A percentile compares a stretch with the other conserved stretches of the same genome.
Evolutionary conservation across 352 stramenopile species (phyloP).

Genomic region (Phytophthora vignae): DNA sequence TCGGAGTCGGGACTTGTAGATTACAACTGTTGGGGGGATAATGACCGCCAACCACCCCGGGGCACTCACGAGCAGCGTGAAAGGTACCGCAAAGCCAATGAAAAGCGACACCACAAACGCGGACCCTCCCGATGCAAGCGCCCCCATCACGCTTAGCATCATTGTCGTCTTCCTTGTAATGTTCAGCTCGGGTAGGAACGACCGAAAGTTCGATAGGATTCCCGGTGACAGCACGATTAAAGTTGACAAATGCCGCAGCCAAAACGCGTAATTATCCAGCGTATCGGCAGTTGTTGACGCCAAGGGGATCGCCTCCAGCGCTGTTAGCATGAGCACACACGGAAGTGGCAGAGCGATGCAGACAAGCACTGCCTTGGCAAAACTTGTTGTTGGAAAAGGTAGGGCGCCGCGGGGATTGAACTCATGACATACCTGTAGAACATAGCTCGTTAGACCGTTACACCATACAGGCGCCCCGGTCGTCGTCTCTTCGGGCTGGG

Average conservation of each 20-base stretch:
- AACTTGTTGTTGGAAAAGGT: no score
- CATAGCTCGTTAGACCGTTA: no score
- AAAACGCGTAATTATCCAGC: slow-evolving; percentile 6
- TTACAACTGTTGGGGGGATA: neutral
- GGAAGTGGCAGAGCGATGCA: slow-evolving; percentile 7
- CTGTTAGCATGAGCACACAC: neutral
- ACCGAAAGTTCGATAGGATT: slow-evolving; percentile 8
- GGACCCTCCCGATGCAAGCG: no score
- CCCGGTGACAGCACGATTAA: neutral
- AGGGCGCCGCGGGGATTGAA: no score
- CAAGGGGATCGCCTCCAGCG: slow-evolving; percentile 6
- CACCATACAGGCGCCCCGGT: no score
- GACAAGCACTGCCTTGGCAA: neutral
- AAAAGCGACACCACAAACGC: no score
- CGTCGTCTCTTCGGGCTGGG: no score
- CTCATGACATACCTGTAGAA: no score
- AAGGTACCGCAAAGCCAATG: neutral
- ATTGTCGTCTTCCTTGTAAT: no score
- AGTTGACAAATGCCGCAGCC: slow-evolving; percentile 7
- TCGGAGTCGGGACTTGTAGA: neutral
- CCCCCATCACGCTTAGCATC: no score
- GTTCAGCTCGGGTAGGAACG: slow-evolving; percentile 1
- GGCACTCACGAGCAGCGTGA: neutral
- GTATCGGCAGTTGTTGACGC: neutral
- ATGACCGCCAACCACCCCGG: neutral